Evolutionary conservation across 2,329 filamentous ascomycete genomes (phyloP), one percentile per base, ranked within the genome.

Genomic region (Colletotrichum navitas): DNA sequence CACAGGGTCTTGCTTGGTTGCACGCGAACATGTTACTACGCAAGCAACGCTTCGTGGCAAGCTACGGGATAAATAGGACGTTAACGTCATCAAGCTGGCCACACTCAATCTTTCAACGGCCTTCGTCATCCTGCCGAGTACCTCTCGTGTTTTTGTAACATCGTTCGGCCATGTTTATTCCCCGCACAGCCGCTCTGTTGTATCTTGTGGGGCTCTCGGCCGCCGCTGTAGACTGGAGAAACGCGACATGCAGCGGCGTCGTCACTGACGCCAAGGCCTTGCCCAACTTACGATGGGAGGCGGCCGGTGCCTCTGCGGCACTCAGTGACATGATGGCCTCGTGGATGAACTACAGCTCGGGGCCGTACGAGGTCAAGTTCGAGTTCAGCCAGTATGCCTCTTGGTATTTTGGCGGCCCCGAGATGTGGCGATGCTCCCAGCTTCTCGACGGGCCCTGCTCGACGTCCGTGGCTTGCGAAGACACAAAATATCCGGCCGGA

Each of bases 361-460:
- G 36, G 11, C 47, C 65, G 5, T 6, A 63, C 16, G 36, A 63
- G 29, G 49, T 63, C 65, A 63, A 54, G 16, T 67, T 67, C n/a
- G 58, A 67, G 65, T 67, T 67, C 49, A 67, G 65, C 39, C 41
- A 67, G 58, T 67, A 55, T 18, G 65, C 32, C 3, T 67, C 65
- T 0, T 67, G 65, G 65, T 67, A 34, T 11, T 45, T 67, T 24
- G 65, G 65, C 5, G 65, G 65, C 1, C 65, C 65, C 1, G 65
- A 67, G 65, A 24, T 24, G 24, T 67, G 65, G 65, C 65, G 59
- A 18, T 67, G 65, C 65, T 34, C 59, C 7, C 26, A 67, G 36
- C 41, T 67, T 2, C 43, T 67, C 39, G 65, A 67, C n/a, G 65
- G 55, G 49, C 65, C 65, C 3, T 67, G 65, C 58, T 67, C 65